A percentile compares a stretch with the other conserved stretches of the same genome.
phyloP scores from a whole-genome alignment of 169 alveolate species.

The Theileria parva region DNA sequence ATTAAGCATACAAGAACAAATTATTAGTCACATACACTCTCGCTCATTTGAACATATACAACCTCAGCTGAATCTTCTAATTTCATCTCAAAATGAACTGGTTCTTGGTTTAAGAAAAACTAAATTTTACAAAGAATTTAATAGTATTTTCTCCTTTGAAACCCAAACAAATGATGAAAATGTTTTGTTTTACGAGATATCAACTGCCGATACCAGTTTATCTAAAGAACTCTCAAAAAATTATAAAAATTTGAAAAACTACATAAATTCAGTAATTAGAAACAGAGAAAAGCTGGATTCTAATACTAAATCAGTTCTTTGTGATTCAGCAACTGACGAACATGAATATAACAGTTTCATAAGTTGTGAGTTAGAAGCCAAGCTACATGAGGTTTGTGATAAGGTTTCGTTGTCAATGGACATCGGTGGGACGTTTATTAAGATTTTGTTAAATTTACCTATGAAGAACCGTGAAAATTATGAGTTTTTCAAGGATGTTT shows the following conservation, averaged over 20 bases:
- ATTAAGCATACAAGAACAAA: neutral
- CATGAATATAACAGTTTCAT: neutral
- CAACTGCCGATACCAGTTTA: neutral
- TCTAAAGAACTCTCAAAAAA: neutral
- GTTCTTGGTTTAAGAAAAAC: neutral
- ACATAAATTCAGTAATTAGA: neutral
- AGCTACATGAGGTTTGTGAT: neutral
- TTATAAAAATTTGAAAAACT: neutral
- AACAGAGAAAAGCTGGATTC: neutral
- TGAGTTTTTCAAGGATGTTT: slow-evolving; percentile 5
- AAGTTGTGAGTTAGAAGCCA: neutral
- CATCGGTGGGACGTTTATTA: slow-evolving; percentile 61
- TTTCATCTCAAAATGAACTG: neutral
- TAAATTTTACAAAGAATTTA: neutral
- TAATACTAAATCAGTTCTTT: neutral
- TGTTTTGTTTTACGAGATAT: neutral
- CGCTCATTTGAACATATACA: neutral
- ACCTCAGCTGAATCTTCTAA: neutral
- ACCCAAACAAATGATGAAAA: neutral
- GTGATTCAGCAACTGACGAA: neutral
- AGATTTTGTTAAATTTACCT: slow-evolving; percentile 24
- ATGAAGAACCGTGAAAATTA: neutral
- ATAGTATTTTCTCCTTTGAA: neutral
- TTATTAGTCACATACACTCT: neutral
- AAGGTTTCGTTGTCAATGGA: slow-evolving; percentile 40